Evolutionary conservation across 768 basidiomycete species (phyloP).

Genomic region (Xerocomellus amylosporus): DNA sequence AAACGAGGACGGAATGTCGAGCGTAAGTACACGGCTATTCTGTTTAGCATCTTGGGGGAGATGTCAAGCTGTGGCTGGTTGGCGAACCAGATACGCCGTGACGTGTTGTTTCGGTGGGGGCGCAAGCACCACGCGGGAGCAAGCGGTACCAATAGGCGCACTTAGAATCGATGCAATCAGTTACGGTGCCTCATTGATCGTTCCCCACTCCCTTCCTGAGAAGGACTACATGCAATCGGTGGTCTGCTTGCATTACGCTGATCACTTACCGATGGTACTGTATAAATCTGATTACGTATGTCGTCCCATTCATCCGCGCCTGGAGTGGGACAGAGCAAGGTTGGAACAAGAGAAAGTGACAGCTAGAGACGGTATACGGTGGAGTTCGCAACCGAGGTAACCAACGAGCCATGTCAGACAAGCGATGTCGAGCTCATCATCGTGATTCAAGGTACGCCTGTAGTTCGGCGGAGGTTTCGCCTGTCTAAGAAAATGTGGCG

Average conservation of each 20-base stretch:
- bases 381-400: not conserved
- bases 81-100: not conserved
- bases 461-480: not conserved
- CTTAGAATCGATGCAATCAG: not conserved
- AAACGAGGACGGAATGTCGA: not conserved
- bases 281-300: not conserved
- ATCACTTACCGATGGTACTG: not conserved
- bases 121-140: not conserved
- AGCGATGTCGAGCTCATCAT: slow-evolving; percentile 12
- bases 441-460: not conserved
- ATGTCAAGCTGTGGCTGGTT: not conserved
- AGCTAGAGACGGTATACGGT: not conserved
- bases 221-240: not conserved
- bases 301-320: not conserved
- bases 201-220: not conserved
- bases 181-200: not conserved
- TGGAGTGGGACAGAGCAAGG: not conserved
- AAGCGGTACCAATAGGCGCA: not conserved
- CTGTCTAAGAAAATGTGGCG: not conserved
- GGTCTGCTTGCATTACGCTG: not conserved
- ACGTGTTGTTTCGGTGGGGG: not conserved
- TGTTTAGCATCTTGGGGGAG: no score
- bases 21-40: not conserved
- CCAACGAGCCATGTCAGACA: slow-evolving; percentile 4
- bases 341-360: not conserved